These are phyloP conservation scores for Theobroma cacao DNA, from an alignment of 345 rosid species.

Conservation along the genomic window DNA sequence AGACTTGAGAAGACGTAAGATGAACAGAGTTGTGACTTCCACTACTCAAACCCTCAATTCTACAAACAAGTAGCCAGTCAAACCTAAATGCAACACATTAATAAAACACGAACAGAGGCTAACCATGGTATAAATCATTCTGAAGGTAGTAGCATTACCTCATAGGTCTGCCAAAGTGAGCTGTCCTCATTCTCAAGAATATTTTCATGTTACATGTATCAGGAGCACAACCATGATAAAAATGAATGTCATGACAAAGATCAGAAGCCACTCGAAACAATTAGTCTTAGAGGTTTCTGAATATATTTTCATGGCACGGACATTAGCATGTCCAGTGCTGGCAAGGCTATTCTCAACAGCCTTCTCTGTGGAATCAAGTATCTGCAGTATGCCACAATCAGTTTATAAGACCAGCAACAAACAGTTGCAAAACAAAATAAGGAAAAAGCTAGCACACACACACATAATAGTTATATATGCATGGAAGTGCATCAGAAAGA, in stretches of 20 bases:
- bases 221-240: conserved; percentile 86
- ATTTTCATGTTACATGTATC: conserved; percentile 63
- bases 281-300: conserved; percentile 73
- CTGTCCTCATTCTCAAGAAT: neutral
- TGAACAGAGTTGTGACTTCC: neutral
- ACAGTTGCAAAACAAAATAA: neutral
- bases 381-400: conserved; percentile 35
- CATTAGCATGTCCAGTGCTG: conserved; percentile 70
- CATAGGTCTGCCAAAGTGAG: neutral
- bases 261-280: conserved; percentile 79
- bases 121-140: neutral
- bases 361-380: conserved; percentile 81
- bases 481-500: neutral
- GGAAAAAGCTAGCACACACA: neutral
- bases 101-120: neutral
- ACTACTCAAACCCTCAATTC: neutral
- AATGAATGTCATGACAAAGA: conserved; percentile 64
- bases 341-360: conserved; percentile 93
- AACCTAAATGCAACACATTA: neutral
- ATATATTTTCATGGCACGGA: conserved; percentile 56
- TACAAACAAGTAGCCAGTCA: neutral
- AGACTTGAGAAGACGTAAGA: conserved; percentile 46
- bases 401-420: neutral
- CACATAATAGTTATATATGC: neutral
- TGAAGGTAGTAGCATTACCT: neutral